Evolutionary conservation across 129 eudicot species (phyloP), one percentile per base, ranked within the genome.

Genomic region (Chrysanthemum makinoi): DNA sequence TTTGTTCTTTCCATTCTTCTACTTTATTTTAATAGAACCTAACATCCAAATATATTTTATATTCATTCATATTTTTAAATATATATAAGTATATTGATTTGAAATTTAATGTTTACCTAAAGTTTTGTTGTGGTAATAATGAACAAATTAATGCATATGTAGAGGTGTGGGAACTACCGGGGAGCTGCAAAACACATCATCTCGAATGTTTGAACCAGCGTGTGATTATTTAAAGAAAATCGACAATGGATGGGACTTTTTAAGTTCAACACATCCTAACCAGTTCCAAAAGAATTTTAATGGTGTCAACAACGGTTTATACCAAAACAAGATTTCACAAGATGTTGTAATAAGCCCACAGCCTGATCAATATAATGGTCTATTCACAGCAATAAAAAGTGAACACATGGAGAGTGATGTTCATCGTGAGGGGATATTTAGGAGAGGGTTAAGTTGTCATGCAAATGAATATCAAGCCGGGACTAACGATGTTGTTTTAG

Each of bases 161-260:
- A 84, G 88, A 67, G 78, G 72, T 19, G 82, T 69, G 15, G 88
- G 85, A 61, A 54, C 72, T 20, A 75, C 77, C 1, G 83, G 76
- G 39, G 85, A 74, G 48, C 35, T 83, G 49, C 82, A 76, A 16
- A 69, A 63, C 75, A 73, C 72, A 19, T 68, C 81, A 18, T 33
- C 66, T 35, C 76, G 73, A 26, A 74, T 78, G 77, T 77, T 65
- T 22, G 88, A 84, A 53, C 88, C 88, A 5, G 88, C 80, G 1
- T 84, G 83, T 20, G 81, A 84, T 73, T 84, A 84, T 68, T 52
- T 84, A 66, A 84, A 84, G 73, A 84, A 84, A 65, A 74, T 81
- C 62, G 85, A 84, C 70, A 78, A 61, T 15, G 77, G 83, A 13
- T 84, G 85, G 88, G 88, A 84, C 70, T 80, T 77, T 61, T 75